Evolutionary conservation across 495 filamentous ascomycete genomes (phyloP).

Genomic region (Tuber brumale): DNA sequence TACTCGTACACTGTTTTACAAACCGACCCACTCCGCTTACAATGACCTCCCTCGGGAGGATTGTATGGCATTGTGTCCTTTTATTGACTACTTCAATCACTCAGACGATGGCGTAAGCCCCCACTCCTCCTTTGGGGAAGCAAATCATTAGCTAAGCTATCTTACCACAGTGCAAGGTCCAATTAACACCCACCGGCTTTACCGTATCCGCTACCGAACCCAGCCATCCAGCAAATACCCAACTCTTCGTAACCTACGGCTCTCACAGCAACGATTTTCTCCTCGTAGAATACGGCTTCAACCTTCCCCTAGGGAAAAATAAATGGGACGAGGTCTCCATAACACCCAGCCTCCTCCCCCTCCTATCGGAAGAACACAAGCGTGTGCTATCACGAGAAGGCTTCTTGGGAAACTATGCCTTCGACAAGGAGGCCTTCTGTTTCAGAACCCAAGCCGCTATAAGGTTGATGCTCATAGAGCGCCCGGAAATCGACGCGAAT

Average conservation of each 20-base stretch:
- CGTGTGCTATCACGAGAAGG: slow-evolving; percentile 52
- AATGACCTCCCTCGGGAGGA: slow-evolving; percentile 57
- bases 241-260: slow-evolving; percentile 76
- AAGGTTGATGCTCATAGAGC: slow-evolving; percentile 45
- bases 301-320: slow-evolving; percentile 54
- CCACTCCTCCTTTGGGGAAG: not conserved
- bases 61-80: slow-evolving; percentile 73
- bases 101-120: slow-evolving; percentile 50
- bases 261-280: slow-evolving; percentile 72
- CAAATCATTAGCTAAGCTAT: slow-evolving; percentile 5
- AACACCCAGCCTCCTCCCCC: slow-evolving; percentile 59
- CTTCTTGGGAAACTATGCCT: slow-evolving; percentile 63
- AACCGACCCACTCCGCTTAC: slow-evolving; percentile 45
- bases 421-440: slow-evolving; percentile 57
- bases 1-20: slow-evolving; percentile 73
- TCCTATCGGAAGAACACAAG: slow-evolving; percentile 47
- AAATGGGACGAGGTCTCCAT: slow-evolving; percentile 60
- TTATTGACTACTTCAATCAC: slow-evolving; percentile 87
- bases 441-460: slow-evolving; percentile 68
- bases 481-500: slow-evolving; percentile 21
- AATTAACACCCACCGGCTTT: slow-evolving; percentile 55
- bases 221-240: slow-evolving; percentile 56
- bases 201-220: slow-evolving; percentile 49
- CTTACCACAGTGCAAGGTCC: slow-evolving; percentile 54
- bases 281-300: slow-evolving; percentile 77